Base-by-base conservation (phyloP, 2,329 filamentous ascomycete species). In the Xenosphaeropsis pyriputrescens region DNA sequence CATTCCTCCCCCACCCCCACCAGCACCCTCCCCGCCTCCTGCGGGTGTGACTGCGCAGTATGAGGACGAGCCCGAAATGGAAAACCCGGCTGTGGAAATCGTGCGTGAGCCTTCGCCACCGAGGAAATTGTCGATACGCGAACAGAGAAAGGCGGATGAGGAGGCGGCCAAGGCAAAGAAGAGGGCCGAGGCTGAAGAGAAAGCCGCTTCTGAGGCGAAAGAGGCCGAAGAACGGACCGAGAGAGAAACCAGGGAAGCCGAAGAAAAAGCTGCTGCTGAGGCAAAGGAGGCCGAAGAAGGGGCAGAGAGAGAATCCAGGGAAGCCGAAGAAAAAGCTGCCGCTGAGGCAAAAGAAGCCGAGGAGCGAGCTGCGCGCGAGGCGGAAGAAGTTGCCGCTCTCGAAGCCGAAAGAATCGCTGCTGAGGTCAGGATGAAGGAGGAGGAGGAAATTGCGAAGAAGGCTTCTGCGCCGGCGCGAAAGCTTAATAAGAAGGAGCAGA, bases 131-230 rank as follows among this genome's bases (percentile, higher is more conserved):
- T 62, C 51, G 50, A 64, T 66, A 46, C 69, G 64, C 42, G 67
- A 70, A 47, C 59, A 64, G 14, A 63, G 65, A 47, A 67, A 67
- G 47, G 63, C 67, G 16, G 65, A 69, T 15, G 50, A 66, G 46
- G 68, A 66, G 47, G 62, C 68, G 22, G 63, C 58, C 19, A 62
- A 63, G 47, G 65, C 39, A 3, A 63, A 67, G 49, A 56, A 43
- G 52, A 58, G 52, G 49, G 47, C 39, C 15, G 39, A 45, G 34
- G 41, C 4, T 8, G 16, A 14, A 18, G 29, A 16, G 29, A 38
- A 38, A 34, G 36, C 26, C 35, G 33, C 31, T 32, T 8, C 31
- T 6, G n/a, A 18, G 13, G 33, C 18, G 17, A 37, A 37, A 14
- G 18, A 37, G 34, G 38, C 32, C 2, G 54, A n/a, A n/a, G n/a